These are phyloP conservation scores for Salvia sclarea DNA, from an alignment of 305 asterid species.

Conservation along the genomic window DNA sequence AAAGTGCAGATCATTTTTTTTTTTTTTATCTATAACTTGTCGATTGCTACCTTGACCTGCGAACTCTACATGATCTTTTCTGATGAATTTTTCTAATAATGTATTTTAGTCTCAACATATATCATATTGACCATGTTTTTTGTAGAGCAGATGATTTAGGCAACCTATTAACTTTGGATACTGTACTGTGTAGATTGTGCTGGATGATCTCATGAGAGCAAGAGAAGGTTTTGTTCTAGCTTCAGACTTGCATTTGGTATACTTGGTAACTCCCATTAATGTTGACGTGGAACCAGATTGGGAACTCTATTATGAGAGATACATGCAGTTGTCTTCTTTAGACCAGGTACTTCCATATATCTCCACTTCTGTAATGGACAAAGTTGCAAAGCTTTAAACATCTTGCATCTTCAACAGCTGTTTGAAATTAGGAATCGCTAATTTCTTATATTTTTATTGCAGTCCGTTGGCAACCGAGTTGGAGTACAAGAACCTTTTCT, in stretches of 20 bases:
- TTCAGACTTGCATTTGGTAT: constrained; percentile 96
- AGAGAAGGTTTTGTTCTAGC: constrained; percentile 99
- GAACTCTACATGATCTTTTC: not conserved
- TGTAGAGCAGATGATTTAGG: constrained; percentile 13
- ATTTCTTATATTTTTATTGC: constrained; percentile 39
- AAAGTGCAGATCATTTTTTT: constrained; percentile 1
- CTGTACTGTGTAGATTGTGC: constrained; percentile 70
- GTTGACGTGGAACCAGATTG: constrained; percentile 98
- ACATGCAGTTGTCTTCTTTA: constrained; percentile 82
- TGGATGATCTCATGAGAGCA: constrained; percentile 95
- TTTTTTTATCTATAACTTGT: constrained; percentile 25
- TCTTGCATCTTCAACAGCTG: constrained; percentile 11
- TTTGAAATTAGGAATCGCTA: not conserved
- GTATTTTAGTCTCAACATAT: constrained; percentile 24
- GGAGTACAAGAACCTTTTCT: constrained; percentile 96
- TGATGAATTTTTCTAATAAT: not conserved
- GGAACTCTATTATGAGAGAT: constrained; percentile 93
- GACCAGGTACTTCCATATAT: constrained; percentile 68
- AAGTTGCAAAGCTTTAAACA: not conserved
- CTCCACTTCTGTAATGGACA: constrained; percentile 4
- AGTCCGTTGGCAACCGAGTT: constrained; percentile 97
- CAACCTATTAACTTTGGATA: constrained; percentile 28
- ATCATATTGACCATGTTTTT: constrained; percentile 20
- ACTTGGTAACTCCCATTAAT: constrained; percentile 94
- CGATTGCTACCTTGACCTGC: constrained; percentile 21